phyloP scores from a whole-genome alignment of 192 early-diverging fungal species.

The Kickxella alabastrina region DNA sequence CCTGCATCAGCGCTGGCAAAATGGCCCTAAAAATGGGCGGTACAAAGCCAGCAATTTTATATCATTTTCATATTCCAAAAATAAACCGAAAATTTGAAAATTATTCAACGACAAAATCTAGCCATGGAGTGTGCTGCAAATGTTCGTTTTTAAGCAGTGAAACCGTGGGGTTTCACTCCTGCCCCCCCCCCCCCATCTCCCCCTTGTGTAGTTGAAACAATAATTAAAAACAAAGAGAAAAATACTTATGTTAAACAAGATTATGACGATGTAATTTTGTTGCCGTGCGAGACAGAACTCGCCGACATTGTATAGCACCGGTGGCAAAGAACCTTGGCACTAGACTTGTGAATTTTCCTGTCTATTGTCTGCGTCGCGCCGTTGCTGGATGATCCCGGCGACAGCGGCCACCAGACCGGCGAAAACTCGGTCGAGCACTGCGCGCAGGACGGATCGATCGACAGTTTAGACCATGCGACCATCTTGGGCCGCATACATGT shows the following conservation, averaged over 20 bases:
- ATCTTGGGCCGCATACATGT: not conserved
- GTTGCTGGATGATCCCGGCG: not conserved
- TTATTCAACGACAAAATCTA: too few species aligned
- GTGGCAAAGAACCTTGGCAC: slow-evolving; percentile 30
- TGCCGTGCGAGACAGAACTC: not conserved
- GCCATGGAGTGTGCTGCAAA: too few species aligned
- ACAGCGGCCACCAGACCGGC: slow-evolving; percentile 45
- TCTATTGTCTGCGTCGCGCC: not conserved
- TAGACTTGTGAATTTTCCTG: not conserved
- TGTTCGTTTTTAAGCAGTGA: too few species aligned
- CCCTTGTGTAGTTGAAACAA: too few species aligned
- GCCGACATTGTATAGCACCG: slow-evolving; percentile 25
- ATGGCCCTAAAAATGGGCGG: too few species aligned
- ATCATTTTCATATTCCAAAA: too few species aligned
- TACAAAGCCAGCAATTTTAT: too few species aligned
- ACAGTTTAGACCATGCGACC: slow-evolving; percentile 23
- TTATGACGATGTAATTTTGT: not conserved
- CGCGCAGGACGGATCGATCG: slow-evolving; percentile 22
- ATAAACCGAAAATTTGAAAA: too few species aligned
- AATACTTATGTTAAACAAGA: not conserved
- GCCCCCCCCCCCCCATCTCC: too few species aligned
- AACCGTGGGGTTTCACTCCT: too few species aligned
- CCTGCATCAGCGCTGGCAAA: too few species aligned
- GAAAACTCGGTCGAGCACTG: slow-evolving; percentile 26
- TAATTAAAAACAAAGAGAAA: not conserved